Base-by-base conservation (phyloP, 2,329 filamentous ascomycete species). In the Exophiala spinifera region DNA sequence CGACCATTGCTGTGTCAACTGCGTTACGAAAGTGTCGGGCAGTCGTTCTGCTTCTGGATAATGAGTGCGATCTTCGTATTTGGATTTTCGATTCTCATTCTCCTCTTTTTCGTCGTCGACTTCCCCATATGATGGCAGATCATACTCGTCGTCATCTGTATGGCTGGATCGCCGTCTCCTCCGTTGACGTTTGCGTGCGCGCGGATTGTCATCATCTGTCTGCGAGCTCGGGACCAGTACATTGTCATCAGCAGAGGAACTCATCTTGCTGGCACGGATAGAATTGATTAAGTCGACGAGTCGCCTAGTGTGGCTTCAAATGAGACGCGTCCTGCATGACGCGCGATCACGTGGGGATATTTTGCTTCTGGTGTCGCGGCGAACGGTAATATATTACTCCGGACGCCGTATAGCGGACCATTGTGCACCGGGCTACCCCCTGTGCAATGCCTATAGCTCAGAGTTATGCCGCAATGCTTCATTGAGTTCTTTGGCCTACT, bases 1-100 rank as follows among this genome's bases (percentile, higher is more conserved):
- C 1, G 77, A 79, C 49, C 68, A 67, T 36, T 74, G 72, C 49
- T 75, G 74, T 3, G 75, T 76, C 42, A 76, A 67, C 58, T 78
- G 75, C 0, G 74, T 77, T 15, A 77, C 74, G 52, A 76, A 78
- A 3, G 72, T 72, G 48, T 76, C 70, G 31, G 73, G 69, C 49
- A 70, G 72, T 3, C 67, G 53, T n/a, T 67, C 70, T 13, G 59
- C 67, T 45, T 68, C 66, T 4, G 74, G 70, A 3, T 74, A 66
- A 59, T 74, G 73, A 42, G 72, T 71, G 7, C 53, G 55, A 17
- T 54, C 55, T 43, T 63, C 62, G 49, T 64, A 64, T 49, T 63
- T 63, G 2, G 61, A 62, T 23, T 55, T 61, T 34, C 39, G 46
- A 13, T 54, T 58, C 10, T 53, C 51, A 15, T 34, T 53, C 17